Base-by-base conservation (phyloP, 495 filamentous ascomycete genomes). In the Penicillium malachiteum region DNA sequence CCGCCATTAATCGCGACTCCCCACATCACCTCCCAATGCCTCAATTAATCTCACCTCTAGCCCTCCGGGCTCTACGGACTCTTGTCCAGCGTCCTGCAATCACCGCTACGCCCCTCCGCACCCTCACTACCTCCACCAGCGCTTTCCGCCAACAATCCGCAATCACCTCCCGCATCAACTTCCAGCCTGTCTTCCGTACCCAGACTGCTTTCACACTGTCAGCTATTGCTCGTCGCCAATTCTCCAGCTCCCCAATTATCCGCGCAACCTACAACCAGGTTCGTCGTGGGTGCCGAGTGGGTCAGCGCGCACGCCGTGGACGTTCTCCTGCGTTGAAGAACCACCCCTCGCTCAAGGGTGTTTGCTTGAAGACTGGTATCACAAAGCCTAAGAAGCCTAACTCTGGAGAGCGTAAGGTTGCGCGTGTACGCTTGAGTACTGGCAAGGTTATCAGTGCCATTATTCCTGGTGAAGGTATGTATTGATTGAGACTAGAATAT, bases 321-420 rank as follows among this genome's bases (percentile, higher is more conserved):
- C 82, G 88, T 41, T 97, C 93, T 3, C 94, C 94, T 0, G 94
- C 92, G 5, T 81, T 98, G 49, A 81, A 80, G 56, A 70, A 84
- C 18, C 81, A 88, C 18, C 90, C 94, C 11, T 81, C 87, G 68
- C 84, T 96, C 78, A 97, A 97, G 74, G 94, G 91, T 57, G 94
- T 98, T 21, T 97, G 95, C 72, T 72, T 97, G 53, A 91, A 92
- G 68, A 95, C 96, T 54, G 87, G 86, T 66, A 87, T 91, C 42
- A 92, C 89, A 64, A 92, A 92, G 67, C 94, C 94, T 18, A 97
- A 98, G 85, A 98, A 98, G 75, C 94, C 94, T 42, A 98, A 98
- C 70, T 98, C 94, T 14, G 95, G 89, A 32, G 90, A 96, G 75
- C 75, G 94, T 43, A 98, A 98, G 78, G 89, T 87, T 21, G 92